Evolutionary conservation across 2,329 filamentous ascomycete genomes (phyloP), one percentile per base, ranked within the genome.

Genomic region (Phyllosticta paracitricarpa): DNA sequence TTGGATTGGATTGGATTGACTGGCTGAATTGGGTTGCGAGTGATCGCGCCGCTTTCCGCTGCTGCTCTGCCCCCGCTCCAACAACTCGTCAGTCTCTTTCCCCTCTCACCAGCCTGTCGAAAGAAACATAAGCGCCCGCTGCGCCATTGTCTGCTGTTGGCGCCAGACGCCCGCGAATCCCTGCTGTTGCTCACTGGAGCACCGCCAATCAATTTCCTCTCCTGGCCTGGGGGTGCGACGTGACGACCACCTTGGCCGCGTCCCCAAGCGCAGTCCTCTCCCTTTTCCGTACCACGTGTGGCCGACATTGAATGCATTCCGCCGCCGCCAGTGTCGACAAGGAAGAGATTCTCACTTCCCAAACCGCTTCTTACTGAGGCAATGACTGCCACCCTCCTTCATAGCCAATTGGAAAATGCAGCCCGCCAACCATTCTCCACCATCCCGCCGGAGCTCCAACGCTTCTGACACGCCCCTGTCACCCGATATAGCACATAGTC

Each of bases 401-500:
- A 55, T 33, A 33, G 22, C 60, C 60, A 58, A 62, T 62, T 62
- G 60, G 60, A 62, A 62, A 58, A 62, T 62, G 60, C 60, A 54
- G 33, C 12, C 60, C 56, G 14, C 54, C 19, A 33, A 24, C 60
- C 51, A 33, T 57, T 58, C 60, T 61, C 59, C 59, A 57, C 59
- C 52, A n/a, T 26, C 26, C 56, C 55, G 60, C 26, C 59, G 52
- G 56, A 35, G 60, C 56, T 51, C 60, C 52, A 54, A 56, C 51
- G 53, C 59, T 28, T 61, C 60, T 55, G 56, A 62, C 56, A 57
- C 55, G 55, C 60, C 60, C 60, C 58, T 58, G 35, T 62, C 59
- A 40, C 59, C 60, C 58, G 60, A 62, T 58, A 56, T 58, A 58
- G 48, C 54, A 58, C 60, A 54, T 56, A 62, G 52, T 51, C 54